Conservation (phyloP, 2,329 filamentous ascomycete genomes). For the Decorospora gaudefroyi region DNA sequence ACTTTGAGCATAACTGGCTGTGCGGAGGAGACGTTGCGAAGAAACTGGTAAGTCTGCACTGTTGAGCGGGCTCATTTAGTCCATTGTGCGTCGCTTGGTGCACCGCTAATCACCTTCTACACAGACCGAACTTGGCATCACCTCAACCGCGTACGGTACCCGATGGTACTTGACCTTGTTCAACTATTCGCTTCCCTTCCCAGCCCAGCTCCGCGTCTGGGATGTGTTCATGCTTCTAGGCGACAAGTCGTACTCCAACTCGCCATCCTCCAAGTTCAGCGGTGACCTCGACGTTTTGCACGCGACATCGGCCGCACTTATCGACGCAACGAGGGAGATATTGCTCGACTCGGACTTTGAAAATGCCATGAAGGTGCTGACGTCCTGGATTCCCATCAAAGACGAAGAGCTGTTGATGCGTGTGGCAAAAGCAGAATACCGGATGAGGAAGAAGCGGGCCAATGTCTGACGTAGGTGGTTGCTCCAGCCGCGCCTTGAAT, state of each 20-base stretch:
- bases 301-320: slow-evolving; percentile 84
- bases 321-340: slow-evolving; percentile 86
- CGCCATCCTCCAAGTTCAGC: slow-evolving; percentile 48
- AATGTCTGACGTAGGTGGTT: slow-evolving; percentile 30
- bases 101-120: slow-evolving; percentile 24
- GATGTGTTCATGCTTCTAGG: slow-evolving; percentile 96
- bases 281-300: slow-evolving; percentile 84
- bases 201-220: slow-evolving; percentile 93
- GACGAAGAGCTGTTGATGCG: slow-evolving; percentile 94
- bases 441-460: slow-evolving; percentile 61
- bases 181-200: slow-evolving; percentile 94
- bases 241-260: slow-evolving; percentile 60
- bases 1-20: slow-evolving; percentile 86
- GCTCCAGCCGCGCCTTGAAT: slow-evolving; percentile 17
- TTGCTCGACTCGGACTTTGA: slow-evolving; percentile 94
- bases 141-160: slow-evolving; percentile 90
- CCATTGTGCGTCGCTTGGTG: background rate
- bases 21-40: slow-evolving; percentile 73
- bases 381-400: slow-evolving; percentile 89
- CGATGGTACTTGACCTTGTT: slow-evolving; percentile 97
- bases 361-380: slow-evolving; percentile 95
- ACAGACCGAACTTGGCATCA: slow-evolving; percentile 75
- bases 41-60: slow-evolving; percentile 69
- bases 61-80: background rate
- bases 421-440: slow-evolving; percentile 86